Evolutionary conservation across 805 yeast genomes (phyloP).

Genomic region (Wickerhamiella occidentalis): DNA sequence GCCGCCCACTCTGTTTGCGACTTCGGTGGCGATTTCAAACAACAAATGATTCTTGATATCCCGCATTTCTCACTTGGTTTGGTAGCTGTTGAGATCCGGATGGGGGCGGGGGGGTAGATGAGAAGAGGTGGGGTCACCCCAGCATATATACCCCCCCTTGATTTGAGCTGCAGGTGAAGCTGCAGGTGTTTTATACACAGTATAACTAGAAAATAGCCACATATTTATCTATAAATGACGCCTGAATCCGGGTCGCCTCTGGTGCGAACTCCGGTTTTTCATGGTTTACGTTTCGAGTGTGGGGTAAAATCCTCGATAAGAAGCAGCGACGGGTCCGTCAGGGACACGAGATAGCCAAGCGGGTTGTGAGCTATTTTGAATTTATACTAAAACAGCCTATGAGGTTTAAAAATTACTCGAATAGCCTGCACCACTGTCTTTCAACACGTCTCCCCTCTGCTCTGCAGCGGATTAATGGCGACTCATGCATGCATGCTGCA

Average conservation of each 20-base stretch:
- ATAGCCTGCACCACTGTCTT: background rate
- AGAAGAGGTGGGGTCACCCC: background rate
- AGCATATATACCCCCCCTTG: background rate
- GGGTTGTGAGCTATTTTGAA: background rate
- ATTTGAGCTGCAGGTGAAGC: background rate
- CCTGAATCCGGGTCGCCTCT: background rate
- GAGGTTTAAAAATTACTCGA: too few species aligned
- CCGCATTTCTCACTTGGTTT: constrained; percentile 32
- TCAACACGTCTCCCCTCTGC: background rate
- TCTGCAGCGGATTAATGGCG: constrained; percentile 1
- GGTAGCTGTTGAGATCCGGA: background rate
- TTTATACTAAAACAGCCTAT: too few species aligned
- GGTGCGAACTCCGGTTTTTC: background rate
- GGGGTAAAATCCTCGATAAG: background rate
- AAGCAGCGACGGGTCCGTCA: background rate
- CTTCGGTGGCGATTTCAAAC: constrained; percentile 94
- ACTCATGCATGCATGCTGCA: constrained; percentile 1
- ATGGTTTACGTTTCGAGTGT: background rate
- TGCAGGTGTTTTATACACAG: background rate
- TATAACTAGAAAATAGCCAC: background rate
- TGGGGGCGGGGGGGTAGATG: background rate
- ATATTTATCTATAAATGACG: background rate
- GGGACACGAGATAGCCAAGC: background rate
- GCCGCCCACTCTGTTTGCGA: constrained; percentile 95
- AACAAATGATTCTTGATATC: constrained; percentile 78